phyloP scores from a whole-genome alignment of 495 filamentous ascomycete genomes.

The Aspergillus olivimuriae region DNA sequence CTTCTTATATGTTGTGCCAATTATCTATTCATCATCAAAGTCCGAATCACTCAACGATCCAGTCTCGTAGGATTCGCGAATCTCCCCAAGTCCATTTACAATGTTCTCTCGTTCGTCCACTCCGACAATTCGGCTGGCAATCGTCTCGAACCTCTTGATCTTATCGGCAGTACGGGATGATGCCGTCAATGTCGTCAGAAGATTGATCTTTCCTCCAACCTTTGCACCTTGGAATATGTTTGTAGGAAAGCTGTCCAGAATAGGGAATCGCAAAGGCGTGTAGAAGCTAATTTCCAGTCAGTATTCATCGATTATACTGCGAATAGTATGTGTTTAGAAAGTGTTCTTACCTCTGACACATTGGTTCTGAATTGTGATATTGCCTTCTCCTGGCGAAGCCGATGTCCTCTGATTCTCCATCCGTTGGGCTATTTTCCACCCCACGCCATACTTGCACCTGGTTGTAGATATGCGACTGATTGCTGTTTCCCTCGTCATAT shows the following conservation, averaged over 20 bases:
- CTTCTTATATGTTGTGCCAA: background rate
- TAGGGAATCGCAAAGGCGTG: slow-evolving; percentile 60
- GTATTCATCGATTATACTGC: too few species aligned
- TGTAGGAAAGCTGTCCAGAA: slow-evolving; percentile 74
- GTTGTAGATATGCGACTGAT: slow-evolving; percentile 55
- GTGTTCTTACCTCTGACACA: slow-evolving; percentile 52
- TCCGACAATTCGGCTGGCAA: slow-evolving; percentile 51
- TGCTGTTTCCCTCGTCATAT: slow-evolving; percentile 31
- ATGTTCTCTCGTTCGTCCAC: slow-evolving; percentile 79
- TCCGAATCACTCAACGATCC: slow-evolving; percentile 86
- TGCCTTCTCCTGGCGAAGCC: slow-evolving; percentile 29
- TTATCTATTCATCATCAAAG: slow-evolving; percentile 61
- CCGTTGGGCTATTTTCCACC: slow-evolving; percentile 30
- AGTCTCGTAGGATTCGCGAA: slow-evolving; percentile 82
- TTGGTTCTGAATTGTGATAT: slow-evolving; percentile 37
- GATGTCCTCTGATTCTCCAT: slow-evolving; percentile 27
- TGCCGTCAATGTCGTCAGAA: slow-evolving; percentile 64
- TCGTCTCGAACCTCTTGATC: slow-evolving; percentile 58
- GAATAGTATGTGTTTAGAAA: too few species aligned
- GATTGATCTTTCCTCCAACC: slow-evolving; percentile 38
- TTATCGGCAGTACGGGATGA: slow-evolving; percentile 62
- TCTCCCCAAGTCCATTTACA: slow-evolving; percentile 74
- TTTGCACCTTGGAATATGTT: slow-evolving; percentile 49
- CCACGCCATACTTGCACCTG: slow-evolving; percentile 45
- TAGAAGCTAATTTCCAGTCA: too few species aligned